phyloP scores from a whole-genome alignment of 2,329 filamentous ascomycete genomes.

The Lachnellula arida region DNA sequence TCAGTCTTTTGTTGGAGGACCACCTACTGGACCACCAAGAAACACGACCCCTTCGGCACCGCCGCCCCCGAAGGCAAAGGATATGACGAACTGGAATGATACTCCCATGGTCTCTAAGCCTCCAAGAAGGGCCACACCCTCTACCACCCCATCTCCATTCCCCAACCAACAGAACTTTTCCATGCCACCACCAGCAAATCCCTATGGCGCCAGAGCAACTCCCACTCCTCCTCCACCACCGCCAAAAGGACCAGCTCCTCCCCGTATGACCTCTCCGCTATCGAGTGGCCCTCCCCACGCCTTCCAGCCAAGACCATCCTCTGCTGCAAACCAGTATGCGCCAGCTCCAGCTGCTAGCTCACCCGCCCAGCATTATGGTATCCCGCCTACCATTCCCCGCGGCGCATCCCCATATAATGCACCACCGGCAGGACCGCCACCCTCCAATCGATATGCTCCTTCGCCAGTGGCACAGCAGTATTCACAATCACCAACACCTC shows the following conservation, averaged over 20 bases:
- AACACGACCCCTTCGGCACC: constrained; percentile 63
- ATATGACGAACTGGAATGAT: constrained; percentile 88
- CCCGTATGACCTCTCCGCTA: constrained; percentile 69
- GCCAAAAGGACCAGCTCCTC: constrained; percentile 70
- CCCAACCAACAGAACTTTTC: constrained; percentile 55
- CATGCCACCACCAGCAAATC: constrained; percentile 33
- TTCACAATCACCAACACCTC: constrained; percentile 40
- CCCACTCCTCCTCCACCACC: constrained; percentile 75
- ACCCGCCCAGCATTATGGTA: constrained; percentile 34
- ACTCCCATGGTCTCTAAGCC: constrained; percentile 78
- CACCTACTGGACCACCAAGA: constrained; percentile 59
- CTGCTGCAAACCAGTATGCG: constrained; percentile 60
- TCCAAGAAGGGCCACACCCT: constrained; percentile 66
- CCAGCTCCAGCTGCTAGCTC: constrained; percentile 54
- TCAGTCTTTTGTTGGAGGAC: constrained; percentile 39
- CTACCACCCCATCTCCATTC: constrained; percentile 70
- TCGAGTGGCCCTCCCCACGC: constrained; percentile 48
- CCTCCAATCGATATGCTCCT: constrained; percentile 72
- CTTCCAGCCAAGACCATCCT: constrained; percentile 47
- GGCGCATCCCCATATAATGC: constrained; percentile 84
- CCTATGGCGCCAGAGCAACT: constrained; percentile 47
- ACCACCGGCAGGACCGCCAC: constrained; percentile 65
- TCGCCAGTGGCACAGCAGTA: constrained; percentile 53
- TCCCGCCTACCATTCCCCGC: constrained; percentile 60
- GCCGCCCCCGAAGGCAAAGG: constrained; percentile 65